Percentiles rank a stretch among this genome's conserved stretches.
These are phyloP conservation scores for Lentinus brumalis DNA, from an alignment of 768 basidiomycete species.

Conservation along the genomic window DNA sequence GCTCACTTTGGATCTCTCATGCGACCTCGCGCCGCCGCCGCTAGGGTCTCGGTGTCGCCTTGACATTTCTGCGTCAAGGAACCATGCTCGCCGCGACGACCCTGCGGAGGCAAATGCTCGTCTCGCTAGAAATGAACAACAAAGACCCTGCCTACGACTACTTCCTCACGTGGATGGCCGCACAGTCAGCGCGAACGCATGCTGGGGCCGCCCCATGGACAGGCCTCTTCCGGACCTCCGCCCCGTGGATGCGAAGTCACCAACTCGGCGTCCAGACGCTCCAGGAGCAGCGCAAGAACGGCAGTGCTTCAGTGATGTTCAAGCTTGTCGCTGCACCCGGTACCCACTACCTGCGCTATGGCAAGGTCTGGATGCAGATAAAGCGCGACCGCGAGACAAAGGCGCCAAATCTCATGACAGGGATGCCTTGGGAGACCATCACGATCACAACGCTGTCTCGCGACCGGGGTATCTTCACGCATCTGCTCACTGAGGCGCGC, in stretches of 20 bases:
- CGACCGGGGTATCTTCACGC: conserved; percentile 79
- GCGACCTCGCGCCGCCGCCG: not conserved
- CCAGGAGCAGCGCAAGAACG: conserved; percentile 87
- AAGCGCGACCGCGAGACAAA: conserved; percentile 94
- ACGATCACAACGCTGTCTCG: conserved; percentile 90
- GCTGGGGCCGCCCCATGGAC: conserved; percentile 31
- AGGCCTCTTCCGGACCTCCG: conserved; percentile 20
- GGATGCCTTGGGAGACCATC: conserved; percentile 96
- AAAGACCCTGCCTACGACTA: conserved; percentile 95
- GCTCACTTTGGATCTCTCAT: not conserved
- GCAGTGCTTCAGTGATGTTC: conserved; percentile 87
- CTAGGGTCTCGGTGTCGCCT: conserved; percentile 88
- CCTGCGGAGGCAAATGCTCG: conserved; percentile 87
- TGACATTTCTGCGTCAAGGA: conserved; percentile 74
- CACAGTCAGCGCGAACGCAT: conserved; percentile 49
- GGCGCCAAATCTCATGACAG: conserved; percentile 88
- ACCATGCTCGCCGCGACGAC: conserved; percentile 68
- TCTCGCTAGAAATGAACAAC: conserved; percentile 94
- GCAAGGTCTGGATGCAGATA: conserved; percentile 96
- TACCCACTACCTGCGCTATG: conserved; percentile 88
- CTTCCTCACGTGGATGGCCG: conserved; percentile 96
- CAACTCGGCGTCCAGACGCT: conserved; percentile 94
- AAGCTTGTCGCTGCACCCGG: conserved; percentile 96
- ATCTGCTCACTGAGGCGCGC: conserved; percentile 84
- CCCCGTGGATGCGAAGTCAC: conserved; percentile 73